A percentile compares a stretch with the other conserved stretches of the same genome.
Conservation (phyloP, 23 red algal species). For the Chondrus crispus region DNA sequence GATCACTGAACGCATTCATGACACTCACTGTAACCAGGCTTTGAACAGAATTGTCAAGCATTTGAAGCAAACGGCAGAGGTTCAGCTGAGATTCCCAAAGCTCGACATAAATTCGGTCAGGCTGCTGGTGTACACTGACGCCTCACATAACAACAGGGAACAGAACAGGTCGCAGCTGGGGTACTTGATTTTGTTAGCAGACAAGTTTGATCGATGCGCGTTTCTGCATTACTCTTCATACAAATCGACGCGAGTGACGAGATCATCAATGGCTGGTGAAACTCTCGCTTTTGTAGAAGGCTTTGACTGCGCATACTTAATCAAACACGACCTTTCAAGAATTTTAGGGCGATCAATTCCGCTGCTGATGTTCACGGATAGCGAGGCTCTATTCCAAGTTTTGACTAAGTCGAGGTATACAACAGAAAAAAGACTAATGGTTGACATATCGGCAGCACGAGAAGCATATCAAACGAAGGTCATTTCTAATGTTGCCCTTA, state of each 20-base stretch:
- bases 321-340: constrained; percentile 4
- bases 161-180: no score
- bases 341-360: neutral
- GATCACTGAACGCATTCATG: no score
- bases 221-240: neutral
- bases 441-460: neutral
- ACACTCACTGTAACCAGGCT: no score
- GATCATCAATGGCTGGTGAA: constrained; percentile 20
- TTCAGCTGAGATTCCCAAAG: no score
- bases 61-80: no score
- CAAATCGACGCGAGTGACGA: neutral
- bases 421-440: neutral
- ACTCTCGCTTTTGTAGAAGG: constrained; percentile 11
- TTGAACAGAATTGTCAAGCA: no score
- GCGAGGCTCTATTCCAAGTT: neutral
- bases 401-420: neutral
- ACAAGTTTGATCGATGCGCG: no score
- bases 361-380: neutral
- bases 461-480: neutral
- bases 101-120: no score
- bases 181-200: no score
- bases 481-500: neutral
- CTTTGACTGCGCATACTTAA: constrained; percentile 11
- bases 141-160: no score
- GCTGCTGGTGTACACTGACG: no score